A percentile compares a stretch with the other conserved stretches of the same genome.
Conservation (phyloP, 1,284 basidiomycete species). For the Trametes sp. region DNA sequence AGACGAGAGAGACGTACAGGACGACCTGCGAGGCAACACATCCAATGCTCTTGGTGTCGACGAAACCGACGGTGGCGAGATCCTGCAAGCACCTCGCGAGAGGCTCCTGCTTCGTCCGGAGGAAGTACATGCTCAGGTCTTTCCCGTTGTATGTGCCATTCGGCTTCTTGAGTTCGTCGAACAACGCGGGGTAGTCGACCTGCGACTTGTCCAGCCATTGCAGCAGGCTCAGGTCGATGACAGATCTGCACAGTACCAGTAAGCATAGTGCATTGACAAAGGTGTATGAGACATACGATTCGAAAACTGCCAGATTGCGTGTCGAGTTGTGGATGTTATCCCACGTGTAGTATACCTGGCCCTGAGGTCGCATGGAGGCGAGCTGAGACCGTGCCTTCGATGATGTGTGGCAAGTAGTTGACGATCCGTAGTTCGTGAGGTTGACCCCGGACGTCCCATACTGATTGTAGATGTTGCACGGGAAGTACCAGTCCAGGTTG, state of each 20-base stretch:
- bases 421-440: conserved; percentile 67
- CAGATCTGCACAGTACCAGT: conserved; percentile 57
- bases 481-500: conserved; percentile 89
- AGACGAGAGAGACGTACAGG: conserved; percentile 93
- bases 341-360: conserved; percentile 96
- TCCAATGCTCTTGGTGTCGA: conserved; percentile 94
- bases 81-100: conserved; percentile 89
- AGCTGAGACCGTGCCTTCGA: conserved; percentile 61
- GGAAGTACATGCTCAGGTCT: conserved; percentile 87
- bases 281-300: conserved; percentile 70
- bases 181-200: conserved; percentile 84
- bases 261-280: conserved; percentile 8
- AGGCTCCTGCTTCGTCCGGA: conserved; percentile 68
- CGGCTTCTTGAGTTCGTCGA: conserved; percentile 76
- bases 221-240: conserved; percentile 88
- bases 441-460: conserved; percentile 72
- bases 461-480: conserved; percentile 90
- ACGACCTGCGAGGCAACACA: conserved; percentile 96
- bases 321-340: conserved; percentile 73
- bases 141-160: conserved; percentile 82
- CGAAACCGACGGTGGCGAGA: conserved; percentile 88
- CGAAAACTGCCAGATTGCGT: conserved; percentile 90
- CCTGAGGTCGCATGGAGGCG: conserved; percentile 59
- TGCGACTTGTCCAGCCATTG: conserved; percentile 83
- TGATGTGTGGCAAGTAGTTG: conserved; percentile 79